Conservation (phyloP, 208 protist species). For the Leishmania tropica region DNA sequence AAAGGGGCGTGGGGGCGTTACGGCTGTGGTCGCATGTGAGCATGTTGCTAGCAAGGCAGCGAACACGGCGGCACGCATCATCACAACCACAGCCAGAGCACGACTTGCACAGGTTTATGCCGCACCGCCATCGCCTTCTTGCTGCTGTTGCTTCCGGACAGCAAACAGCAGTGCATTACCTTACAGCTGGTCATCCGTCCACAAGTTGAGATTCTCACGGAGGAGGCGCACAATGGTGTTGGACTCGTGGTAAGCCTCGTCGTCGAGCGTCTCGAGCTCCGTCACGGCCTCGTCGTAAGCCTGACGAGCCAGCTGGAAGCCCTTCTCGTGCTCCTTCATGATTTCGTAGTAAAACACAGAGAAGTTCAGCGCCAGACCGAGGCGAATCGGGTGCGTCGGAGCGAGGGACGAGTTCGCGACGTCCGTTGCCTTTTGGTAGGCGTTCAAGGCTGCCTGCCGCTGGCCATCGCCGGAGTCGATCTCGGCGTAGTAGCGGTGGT, state of each 20-base stretch:
- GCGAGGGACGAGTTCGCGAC: slow-evolving; percentile 87
- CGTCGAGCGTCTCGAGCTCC: slow-evolving; percentile 97
- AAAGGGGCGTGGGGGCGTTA: background rate
- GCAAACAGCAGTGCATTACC: background rate
- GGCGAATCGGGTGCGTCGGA: slow-evolving; percentile 98
- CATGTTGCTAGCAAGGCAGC: background rate
- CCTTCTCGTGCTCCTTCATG: slow-evolving; percentile 96
- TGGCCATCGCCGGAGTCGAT: slow-evolving; percentile 91
- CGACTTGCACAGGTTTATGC: background rate
- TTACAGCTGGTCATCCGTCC: slow-evolving; percentile 94
- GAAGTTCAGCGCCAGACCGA: slow-evolving; percentile 99
- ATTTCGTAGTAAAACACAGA: slow-evolving; percentile 99
- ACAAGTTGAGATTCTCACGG: slow-evolving; percentile 99
- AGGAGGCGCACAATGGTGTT: slow-evolving; percentile 99
- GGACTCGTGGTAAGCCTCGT: slow-evolving; percentile 99
- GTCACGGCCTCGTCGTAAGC: slow-evolving; percentile 97
- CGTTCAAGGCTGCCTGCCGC: slow-evolving; percentile 82
- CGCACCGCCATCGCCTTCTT: background rate
- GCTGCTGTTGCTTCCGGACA: background rate
- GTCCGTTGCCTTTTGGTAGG: slow-evolving; percentile 89
- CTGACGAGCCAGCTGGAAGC: slow-evolving; percentile 92
- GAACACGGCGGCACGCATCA: background rate
- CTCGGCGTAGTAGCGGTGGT: slow-evolving; percentile 99
- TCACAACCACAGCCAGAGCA: background rate
- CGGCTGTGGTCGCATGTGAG: background rate